Base-by-base conservation (phyloP, 352 stramenopile genomes). In the Phytophthora europaea region DNA sequence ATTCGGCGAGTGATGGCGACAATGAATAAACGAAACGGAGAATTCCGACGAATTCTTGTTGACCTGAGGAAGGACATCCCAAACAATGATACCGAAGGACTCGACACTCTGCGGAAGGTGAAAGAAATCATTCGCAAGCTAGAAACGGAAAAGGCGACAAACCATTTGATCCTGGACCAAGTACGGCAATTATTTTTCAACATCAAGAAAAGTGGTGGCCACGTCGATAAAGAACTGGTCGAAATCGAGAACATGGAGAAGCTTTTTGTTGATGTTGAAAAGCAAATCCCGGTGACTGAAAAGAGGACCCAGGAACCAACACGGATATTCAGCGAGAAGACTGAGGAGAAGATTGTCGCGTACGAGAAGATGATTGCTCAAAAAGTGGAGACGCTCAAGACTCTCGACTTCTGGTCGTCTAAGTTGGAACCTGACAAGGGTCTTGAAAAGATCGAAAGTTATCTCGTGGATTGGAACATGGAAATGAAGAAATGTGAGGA, bases 401-500 rank as follows among this genome's bases (percentile, higher is more conserved):
- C 79, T 5, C 75, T 95, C 15, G 88, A 96, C 40, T 96, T 96
- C 26, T 97, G 87, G 87, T 91, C 83, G 2, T 96, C 85, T 6
- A 87, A 89, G 23, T 68, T 95, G 20, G 91, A 96, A 13, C 79
- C 88, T 16, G 90, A 95, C 15, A 93, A 93, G 59, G 90, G 81
- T 2, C 62, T 94, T 2, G 88, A 97, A 64, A 94, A 94, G 66
- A 95, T 97, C 47, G 90, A 93, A 36, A 89, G 70, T 26, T 95
- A 95, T 47, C 72, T 95, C 6, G 76, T 91, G 1, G 87, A 94
- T 53, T 96, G 88, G 81, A 91, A 95, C 7, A 92, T 91, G 58
- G 96, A 99, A 69, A 94, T 92, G 82, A 92, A 94, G 52, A 92
- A 93, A 51, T 90, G 98, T 48, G 94, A 98, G 36, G 91, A 97